A percentile compares a stretch with the other conserved stretches of the same genome.
These are phyloP conservation scores for Boletellus emodensis DNA, from an alignment of 768 basidiomycete genomes.

Conservation along the genomic window DNA sequence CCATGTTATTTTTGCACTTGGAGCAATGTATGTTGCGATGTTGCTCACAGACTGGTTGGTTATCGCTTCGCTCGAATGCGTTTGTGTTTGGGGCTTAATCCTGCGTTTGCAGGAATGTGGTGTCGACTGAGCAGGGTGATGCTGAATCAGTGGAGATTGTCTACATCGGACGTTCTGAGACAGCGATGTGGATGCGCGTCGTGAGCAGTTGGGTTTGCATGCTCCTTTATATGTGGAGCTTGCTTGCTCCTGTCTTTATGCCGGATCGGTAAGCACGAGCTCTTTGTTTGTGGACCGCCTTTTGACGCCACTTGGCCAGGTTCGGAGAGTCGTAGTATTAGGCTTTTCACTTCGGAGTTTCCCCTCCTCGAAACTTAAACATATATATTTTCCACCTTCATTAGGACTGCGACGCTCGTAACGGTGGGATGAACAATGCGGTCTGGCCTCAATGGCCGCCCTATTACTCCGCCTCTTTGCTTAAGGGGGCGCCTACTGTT, in stretches of 20 bases:
- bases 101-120: conserved; percentile 57
- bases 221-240: conserved; percentile 79
- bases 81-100: conserved; percentile 2
- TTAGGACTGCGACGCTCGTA: too few relatives aligned
- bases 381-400: neutral
- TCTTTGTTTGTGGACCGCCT: neutral
- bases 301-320: conserved; percentile 11
- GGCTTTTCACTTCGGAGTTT: neutral
- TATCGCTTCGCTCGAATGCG: neutral
- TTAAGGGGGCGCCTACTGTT: too few relatives aligned
- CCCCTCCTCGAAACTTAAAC: neutral
- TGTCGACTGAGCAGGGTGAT: conserved; percentile 50
- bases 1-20: conserved; percentile 95
- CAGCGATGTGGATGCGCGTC: conserved; percentile 99
- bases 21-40: conserved; percentile 97
- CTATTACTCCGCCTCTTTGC: too few relatives aligned
- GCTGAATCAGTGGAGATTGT: conserved; percentile 63
- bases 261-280: conserved; percentile 69
- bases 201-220: conserved; percentile 96
- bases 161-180: conserved; percentile 91
- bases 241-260: conserved; percentile 84
- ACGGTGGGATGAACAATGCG: too few relatives aligned
- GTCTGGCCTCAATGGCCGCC: too few relatives aligned
- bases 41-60: conserved; percentile 94
- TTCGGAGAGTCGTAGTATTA: conserved; percentile 24